Evolutionary conservation across 495 filamentous ascomycete genomes (phyloP), one percentile per base, ranked within the genome.

Genomic region (Daldinia childiae): DNA sequence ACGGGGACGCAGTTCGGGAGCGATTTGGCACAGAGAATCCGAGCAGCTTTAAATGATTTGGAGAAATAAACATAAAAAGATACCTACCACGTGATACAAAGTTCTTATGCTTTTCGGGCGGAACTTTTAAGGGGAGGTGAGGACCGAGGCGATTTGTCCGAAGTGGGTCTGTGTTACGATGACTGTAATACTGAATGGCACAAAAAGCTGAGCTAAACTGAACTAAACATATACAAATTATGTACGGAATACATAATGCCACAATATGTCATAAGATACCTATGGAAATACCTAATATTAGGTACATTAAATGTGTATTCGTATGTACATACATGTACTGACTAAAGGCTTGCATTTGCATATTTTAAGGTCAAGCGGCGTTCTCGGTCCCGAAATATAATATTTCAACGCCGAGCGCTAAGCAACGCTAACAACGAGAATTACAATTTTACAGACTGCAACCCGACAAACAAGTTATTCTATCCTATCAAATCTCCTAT

Each of bases 321-420:
- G 24, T 26, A 26, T 29, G 26, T 52, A 52, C 24, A 14, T 4
- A 4, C 6, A 29, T 29, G 26, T 30, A 52, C 24, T 27, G 5
- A 12, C 24, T 27, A 52, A 48, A 21, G 19, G 17, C 41, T 45
- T 17, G 41, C 50, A 52, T 52, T 45, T 17, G 41, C 50, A 52
- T 52, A 52, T 24, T 52, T 29, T 52, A 52, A 0, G 50, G 24
- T 29, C 26, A 54, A 29, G 14, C 26, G 14, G 12, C 6, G 5
- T 15, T 15, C 41, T 73, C 70, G 70, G 70, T 65, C 65, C 70
- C 70, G 70, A 73, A 62, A 17, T 4, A 24, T 50, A 24, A 39
- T 52, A 12, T 34, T 66, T 59, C 62, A 48, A 39, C 26, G 12
- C 68, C 68, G 68, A 71, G 43, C 15, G 63, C 39, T 38, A 43